Percentiles rank a stretch among this genome's conserved stretches.
Conservation (phyloP, 371 early-diverging fungal species). For the Entomophthora muscae region DNA sequence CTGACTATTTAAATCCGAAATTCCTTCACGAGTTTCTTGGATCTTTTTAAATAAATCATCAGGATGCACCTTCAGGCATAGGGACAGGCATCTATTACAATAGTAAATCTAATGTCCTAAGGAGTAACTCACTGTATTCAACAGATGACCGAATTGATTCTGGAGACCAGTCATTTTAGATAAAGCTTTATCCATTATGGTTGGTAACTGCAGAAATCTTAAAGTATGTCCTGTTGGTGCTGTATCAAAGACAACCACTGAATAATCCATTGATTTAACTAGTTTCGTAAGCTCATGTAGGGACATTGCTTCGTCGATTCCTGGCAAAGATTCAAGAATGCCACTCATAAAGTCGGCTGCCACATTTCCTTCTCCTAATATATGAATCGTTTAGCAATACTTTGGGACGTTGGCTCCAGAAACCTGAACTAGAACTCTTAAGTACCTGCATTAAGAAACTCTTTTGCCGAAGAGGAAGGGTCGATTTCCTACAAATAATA, state of each 20-base stretch:
- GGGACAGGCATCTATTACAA: constrained; percentile 64
- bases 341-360: constrained; percentile 86
- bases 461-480: constrained; percentile 88
- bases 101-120: constrained; percentile 6
- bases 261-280: constrained; percentile 95
- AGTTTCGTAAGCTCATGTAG: constrained; percentile 22
- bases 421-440: no score
- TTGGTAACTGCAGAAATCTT: constrained; percentile 94
- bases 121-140: constrained; percentile 43
- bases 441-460: constrained; percentile 84
- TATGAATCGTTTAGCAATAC: no score
- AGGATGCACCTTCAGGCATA: constrained; percentile 82
- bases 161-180: constrained; percentile 83
- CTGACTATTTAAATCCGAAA: constrained; percentile 92
- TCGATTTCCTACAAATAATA: constrained; percentile 99
- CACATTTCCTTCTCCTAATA: constrained; percentile 48
- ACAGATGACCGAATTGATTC: constrained; percentile 87
- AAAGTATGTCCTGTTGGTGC: constrained; percentile 99
- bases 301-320: constrained; percentile 98
- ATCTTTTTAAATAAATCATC: constrained; percentile 91
- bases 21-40: constrained; percentile 81
- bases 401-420: no score
- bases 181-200: constrained; percentile 88
- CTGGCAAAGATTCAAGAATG: constrained; percentile 92
- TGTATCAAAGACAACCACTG: constrained; percentile 95